Conservation (phyloP, 441 rosid genomes). For the Flueggea neowawraea region DNA sequence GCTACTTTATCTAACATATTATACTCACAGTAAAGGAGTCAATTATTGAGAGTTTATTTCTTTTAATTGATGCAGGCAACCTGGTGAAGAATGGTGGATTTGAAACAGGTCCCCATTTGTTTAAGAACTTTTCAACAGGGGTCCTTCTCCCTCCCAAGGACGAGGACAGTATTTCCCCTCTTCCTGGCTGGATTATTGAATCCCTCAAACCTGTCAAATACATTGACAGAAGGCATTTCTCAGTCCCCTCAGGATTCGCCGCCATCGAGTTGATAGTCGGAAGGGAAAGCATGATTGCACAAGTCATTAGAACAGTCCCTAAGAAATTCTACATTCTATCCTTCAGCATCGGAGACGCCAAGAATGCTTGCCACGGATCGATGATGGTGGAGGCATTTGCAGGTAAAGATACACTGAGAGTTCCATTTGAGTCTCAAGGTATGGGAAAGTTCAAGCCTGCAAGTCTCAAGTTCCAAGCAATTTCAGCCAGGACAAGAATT, state of each 20-base stretch:
- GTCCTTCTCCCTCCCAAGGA: conserved; percentile 71
- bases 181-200: conserved; percentile 92
- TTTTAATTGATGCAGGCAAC: conserved; percentile 37
- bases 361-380: conserved; percentile 81
- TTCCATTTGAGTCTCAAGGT: conserved; percentile 57
- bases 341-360: conserved; percentile 71
- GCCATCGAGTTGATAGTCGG: conserved; percentile 81
- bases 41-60: background rate
- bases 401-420: conserved; percentile 59
- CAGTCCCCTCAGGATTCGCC: conserved; percentile 64
- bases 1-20: too few relatives aligned
- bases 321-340: conserved; percentile 41
- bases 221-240: conserved; percentile 70
- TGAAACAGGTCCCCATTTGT: conserved; percentile 88
- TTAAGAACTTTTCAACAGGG: conserved; percentile 72
- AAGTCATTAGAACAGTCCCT: conserved; percentile 64
- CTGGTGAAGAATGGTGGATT: conserved; percentile 73
- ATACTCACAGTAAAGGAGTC: too few relatives aligned
- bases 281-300: conserved; percentile 86
- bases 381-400: conserved; percentile 85
- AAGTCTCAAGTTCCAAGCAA: conserved; percentile 59
- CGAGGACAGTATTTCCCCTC: conserved; percentile 60
- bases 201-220: conserved; percentile 77
- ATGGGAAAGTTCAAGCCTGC: conserved; percentile 57
- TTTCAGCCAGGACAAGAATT: conserved; percentile 62